phyloP scores from a whole-genome alignment of 176 grass and related monocot genomes.

The Stipa capillata region DNA sequence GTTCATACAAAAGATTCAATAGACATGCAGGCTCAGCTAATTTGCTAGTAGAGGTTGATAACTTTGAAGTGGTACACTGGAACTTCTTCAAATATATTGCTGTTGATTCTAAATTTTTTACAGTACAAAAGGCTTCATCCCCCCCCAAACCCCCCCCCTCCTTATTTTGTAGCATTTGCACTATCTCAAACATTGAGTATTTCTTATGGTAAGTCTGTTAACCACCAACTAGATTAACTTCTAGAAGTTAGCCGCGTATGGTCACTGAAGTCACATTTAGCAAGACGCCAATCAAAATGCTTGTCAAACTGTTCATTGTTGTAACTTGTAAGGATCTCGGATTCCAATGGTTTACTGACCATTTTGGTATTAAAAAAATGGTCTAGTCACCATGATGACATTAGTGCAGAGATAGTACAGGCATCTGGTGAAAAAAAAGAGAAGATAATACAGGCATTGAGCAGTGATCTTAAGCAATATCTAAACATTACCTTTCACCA shows the following conservation, averaged over 20 bases:
- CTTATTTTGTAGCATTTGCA: not conserved
- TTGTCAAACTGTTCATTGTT: not conserved
- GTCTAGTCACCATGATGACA: not conserved
- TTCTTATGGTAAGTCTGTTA: not conserved
- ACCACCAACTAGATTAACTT: not conserved
- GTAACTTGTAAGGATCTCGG: not conserved
- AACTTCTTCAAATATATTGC: not conserved
- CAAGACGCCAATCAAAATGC: conserved; percentile 2
- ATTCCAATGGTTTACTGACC: too few relatives aligned
- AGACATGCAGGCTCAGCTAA: not conserved
- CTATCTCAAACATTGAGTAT: too few relatives aligned
- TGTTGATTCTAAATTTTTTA: not conserved
- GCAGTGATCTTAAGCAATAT: not conserved
- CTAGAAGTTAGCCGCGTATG: not conserved
- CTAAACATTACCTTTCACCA: conserved; percentile 72
- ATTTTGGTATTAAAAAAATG: too few relatives aligned
- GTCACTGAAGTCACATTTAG: not conserved
- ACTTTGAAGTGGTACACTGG: not conserved
- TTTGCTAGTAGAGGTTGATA: not conserved
- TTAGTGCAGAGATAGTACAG: not conserved
- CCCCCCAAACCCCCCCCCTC: too few relatives aligned
- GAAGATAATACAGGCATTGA: too few relatives aligned
- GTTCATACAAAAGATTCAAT: not conserved
- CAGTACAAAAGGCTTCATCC: not conserved
- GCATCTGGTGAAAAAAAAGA: too few relatives aligned